Conservation (phyloP, 1,284 basidiomycete genomes). For the Cerrena zonata region DNA sequence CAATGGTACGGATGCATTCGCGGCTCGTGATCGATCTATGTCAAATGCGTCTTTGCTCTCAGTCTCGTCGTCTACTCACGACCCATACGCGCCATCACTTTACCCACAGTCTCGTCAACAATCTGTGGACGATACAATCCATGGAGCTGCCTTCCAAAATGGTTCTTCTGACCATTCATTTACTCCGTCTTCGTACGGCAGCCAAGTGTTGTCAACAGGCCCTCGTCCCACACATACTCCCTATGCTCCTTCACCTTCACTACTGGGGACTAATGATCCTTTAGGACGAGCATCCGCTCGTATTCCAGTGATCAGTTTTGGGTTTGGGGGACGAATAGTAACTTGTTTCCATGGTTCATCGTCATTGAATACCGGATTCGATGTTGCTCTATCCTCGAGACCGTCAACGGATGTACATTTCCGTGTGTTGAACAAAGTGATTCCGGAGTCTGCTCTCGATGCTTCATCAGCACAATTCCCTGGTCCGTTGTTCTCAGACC, state of each 20-base stretch:
- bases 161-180: constrained; percentile 8
- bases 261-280: constrained; percentile 78
- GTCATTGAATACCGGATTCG: constrained; percentile 65
- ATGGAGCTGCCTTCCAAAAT: constrained; percentile 2
- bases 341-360: constrained; percentile 79
- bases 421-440: constrained; percentile 58
- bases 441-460: constrained; percentile 64
- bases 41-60: constrained; percentile 49
- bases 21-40: constrained; percentile 36
- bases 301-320: constrained; percentile 80
- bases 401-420: constrained; percentile 68
- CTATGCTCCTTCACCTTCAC: constrained; percentile 70
- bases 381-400: constrained; percentile 70
- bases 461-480: constrained; percentile 62
- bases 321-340: constrained; percentile 82
- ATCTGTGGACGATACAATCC: constrained; percentile 9
- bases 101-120: constrained; percentile 15
- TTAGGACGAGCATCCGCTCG: constrained; percentile 68
- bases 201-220: constrained; percentile 41
- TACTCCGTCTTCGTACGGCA: constrained; percentile 7
- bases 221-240: constrained; percentile 39
- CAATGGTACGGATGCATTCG: constrained; percentile 19
- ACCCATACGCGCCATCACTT: constrained; percentile 39
- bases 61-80: constrained; percentile 29
- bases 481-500: constrained; percentile 80